Percentiles rank a stretch among this genome's conserved stretches.
phyloP scores from a whole-genome alignment of 2,329 filamentous ascomycete genomes.

The Mollisiaceae sp. region DNA sequence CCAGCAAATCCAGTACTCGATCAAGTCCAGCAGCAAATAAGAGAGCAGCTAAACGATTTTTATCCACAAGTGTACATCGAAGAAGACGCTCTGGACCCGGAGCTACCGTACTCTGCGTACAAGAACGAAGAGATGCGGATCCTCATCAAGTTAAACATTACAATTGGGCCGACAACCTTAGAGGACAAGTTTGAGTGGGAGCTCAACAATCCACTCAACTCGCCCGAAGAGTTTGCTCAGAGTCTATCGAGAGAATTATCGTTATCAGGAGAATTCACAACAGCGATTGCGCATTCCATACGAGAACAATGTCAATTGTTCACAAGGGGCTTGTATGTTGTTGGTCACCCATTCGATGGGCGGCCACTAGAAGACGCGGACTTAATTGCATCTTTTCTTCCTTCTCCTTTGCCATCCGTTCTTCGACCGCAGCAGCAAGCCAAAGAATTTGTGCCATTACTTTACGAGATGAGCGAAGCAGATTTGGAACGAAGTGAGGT shows the following conservation, averaged over 20 bases:
- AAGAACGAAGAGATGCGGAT: slow-evolving; percentile 99
- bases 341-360: slow-evolving; percentile 94
- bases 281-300: slow-evolving; percentile 96
- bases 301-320: slow-evolving; percentile 95
- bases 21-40: slow-evolving; percentile 70
- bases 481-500: slow-evolving; percentile 91
- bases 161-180: slow-evolving; percentile 90
- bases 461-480: slow-evolving; percentile 91
- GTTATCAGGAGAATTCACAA: slow-evolving; percentile 93
- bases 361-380: slow-evolving; percentile 92
- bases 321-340: slow-evolving; percentile 88
- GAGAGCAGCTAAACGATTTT: slow-evolving; percentile 90
- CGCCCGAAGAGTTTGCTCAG: slow-evolving; percentile 89
- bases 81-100: slow-evolving; percentile 87
- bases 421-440: slow-evolving; percentile 92
- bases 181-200: slow-evolving; percentile 99
- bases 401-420: slow-evolving; percentile 79
- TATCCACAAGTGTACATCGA: slow-evolving; percentile 91
- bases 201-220: slow-evolving; percentile 93
- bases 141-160: slow-evolving; percentile 94
- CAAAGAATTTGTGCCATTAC: slow-evolving; percentile 90
- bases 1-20: slow-evolving; percentile 67
- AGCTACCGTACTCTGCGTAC: slow-evolving; percentile 89
- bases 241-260: slow-evolving; percentile 90
- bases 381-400: slow-evolving; percentile 81